Conservation (phyloP, 805 yeast genomes). For the Pichia californica region DNA sequence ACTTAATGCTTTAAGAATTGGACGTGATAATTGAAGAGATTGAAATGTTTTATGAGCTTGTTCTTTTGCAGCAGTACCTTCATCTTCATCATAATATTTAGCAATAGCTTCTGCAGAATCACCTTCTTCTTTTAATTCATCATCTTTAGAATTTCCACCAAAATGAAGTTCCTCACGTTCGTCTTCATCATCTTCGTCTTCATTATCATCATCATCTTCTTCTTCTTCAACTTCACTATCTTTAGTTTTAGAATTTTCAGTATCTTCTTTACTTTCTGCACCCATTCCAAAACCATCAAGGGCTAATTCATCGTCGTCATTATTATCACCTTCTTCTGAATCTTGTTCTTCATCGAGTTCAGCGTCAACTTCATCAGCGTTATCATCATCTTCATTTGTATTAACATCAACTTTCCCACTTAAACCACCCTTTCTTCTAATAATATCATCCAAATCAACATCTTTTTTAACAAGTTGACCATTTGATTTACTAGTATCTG, state of each 20-base stretch:
- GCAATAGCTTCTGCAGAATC: conserved; percentile 83
- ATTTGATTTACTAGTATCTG: conserved; percentile 28
- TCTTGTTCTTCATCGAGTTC: conserved; percentile 24
- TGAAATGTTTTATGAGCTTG: conserved; percentile 62
- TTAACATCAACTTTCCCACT: conserved; percentile 24
- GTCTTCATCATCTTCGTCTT: conserved; percentile 27
- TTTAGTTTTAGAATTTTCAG: conserved; percentile 18
- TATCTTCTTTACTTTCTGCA: conserved; percentile 21
- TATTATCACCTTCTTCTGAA: conserved; percentile 24
- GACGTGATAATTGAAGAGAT: conserved; percentile 78
- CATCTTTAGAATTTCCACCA: conserved; percentile 26
- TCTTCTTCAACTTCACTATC: conserved; percentile 25
- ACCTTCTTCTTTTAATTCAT: conserved; percentile 43
- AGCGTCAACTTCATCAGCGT: conserved; percentile 31
- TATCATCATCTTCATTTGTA: conserved; percentile 26
- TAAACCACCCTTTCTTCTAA: conserved; percentile 76
- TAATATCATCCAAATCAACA: conserved; percentile 83
- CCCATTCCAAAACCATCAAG: conserved; percentile 39
- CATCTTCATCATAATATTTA: conserved; percentile 62
- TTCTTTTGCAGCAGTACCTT: conserved; percentile 35
- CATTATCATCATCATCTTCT: conserved; percentile 31
- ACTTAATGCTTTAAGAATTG: conserved; percentile 75
- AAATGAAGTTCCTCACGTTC: conserved; percentile 24
- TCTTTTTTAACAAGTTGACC: conserved; percentile 35
- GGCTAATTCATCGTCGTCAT: conserved; percentile 35